Conservation (phyloP, 2,329 filamentous ascomycete species). For the Apiospora pterosperma region DNA sequence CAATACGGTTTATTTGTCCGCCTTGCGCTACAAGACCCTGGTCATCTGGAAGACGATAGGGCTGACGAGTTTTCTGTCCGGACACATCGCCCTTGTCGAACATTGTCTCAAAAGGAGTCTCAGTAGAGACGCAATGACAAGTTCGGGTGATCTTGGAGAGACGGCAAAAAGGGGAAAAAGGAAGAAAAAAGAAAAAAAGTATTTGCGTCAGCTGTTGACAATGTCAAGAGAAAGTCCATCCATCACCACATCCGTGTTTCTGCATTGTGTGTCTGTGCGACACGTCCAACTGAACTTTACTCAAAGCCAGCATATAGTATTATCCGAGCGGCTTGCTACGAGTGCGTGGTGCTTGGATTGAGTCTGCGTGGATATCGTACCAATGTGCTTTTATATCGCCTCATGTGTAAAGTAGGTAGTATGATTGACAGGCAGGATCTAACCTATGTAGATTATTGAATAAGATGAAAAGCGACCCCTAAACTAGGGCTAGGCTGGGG, state of each 20-base stretch:
- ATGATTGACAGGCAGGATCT: neutral
- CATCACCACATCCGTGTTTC: neutral
- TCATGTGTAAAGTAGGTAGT: neutral
- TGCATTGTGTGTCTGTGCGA: too few relatives aligned
- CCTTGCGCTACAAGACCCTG: slow-evolving; percentile 59
- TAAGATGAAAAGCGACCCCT: neutral
- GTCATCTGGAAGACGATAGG: slow-evolving; percentile 83
- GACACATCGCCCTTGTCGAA: neutral
- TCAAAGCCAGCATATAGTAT: neutral
- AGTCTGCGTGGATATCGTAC: neutral
- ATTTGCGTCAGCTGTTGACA: neutral
- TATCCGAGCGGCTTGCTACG: neutral
- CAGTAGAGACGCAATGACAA: neutral
- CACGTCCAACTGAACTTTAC: too few relatives aligned
- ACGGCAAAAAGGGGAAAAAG: neutral
- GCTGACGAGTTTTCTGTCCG: neutral
- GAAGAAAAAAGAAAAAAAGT: neutral
- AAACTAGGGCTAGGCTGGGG: neutral
- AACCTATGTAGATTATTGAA: too few relatives aligned
- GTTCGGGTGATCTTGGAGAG: neutral
- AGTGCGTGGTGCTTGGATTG: neutral
- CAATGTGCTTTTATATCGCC: neutral
- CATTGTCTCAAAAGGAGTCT: neutral
- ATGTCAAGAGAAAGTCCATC: neutral
- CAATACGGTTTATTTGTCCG: too few relatives aligned